Conservation (phyloP, 1,284 basidiomycete species). For the Malassezia dermatis region DNA sequence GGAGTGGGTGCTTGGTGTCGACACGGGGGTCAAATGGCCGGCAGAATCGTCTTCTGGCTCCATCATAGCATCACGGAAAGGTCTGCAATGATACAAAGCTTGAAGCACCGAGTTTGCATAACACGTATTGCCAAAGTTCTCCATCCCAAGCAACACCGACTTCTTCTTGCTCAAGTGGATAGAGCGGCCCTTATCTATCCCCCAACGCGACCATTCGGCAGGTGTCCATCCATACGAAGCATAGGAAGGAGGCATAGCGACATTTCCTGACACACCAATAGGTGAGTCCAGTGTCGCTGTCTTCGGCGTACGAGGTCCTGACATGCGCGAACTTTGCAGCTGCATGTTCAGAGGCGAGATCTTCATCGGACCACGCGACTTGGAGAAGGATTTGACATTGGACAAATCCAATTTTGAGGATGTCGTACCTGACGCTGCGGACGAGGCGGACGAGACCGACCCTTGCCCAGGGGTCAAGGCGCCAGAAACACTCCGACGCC, state of each 20-base stretch:
- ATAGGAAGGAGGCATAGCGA: background rate
- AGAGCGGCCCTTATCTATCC: background rate
- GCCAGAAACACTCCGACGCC: conserved; percentile 35
- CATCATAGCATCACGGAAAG: conserved; percentile 64
- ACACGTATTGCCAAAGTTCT: conserved; percentile 17
- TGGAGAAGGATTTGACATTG: background rate
- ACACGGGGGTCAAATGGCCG: background rate
- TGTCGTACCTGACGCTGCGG: background rate
- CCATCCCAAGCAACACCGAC: conserved; percentile 8
- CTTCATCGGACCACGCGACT: conserved; percentile 1
- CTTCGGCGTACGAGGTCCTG: background rate
- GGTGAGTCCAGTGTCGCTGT: background rate
- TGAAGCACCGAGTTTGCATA: conserved; percentile 97
- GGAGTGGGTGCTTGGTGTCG: background rate
- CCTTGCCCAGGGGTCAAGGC: background rate
- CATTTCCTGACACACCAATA: background rate
- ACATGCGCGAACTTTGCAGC: background rate
- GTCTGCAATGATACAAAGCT: conserved; percentile 77
- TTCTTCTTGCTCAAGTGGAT: background rate
- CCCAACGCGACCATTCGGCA: conserved; percentile 7
- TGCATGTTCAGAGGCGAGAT: background rate
- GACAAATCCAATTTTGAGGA: background rate
- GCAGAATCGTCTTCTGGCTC: background rate
- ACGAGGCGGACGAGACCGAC: background rate
- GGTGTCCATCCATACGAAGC: background rate